Conservation (phyloP, 768 basidiomycete species). For the Lyophyllum shimeji region DNA sequence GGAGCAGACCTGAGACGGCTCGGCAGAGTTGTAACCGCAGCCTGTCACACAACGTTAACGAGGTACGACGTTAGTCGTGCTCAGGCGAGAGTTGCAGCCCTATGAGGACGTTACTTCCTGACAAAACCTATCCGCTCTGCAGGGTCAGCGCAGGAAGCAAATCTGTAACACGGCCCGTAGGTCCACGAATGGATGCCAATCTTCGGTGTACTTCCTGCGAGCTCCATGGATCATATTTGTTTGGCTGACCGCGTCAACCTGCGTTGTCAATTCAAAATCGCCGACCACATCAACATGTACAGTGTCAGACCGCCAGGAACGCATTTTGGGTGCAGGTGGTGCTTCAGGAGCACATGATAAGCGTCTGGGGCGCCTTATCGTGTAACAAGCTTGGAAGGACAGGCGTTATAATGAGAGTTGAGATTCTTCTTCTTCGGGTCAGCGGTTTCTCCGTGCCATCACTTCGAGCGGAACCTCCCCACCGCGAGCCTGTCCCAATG, state of each 20-base stretch:
- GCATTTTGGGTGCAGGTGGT: neutral
- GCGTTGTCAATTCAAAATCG: neutral
- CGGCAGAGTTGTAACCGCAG: too few relatives aligned
- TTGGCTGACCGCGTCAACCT: neutral
- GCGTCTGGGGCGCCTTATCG: neutral
- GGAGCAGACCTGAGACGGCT: too few relatives aligned
- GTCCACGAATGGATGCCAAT: too few relatives aligned
- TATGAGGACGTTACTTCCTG: too few relatives aligned
- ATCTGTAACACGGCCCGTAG: neutral
- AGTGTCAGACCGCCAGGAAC: too few relatives aligned
- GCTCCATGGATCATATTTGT: neutral
- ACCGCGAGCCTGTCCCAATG: constrained; percentile 2
- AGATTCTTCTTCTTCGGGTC: neutral
- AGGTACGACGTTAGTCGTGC: too few relatives aligned
- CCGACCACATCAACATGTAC: neutral
- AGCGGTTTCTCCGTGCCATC: neutral
- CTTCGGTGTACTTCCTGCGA: neutral
- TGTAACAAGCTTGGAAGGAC: neutral
- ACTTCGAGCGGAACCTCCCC: neutral
- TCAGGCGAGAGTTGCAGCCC: too few relatives aligned
- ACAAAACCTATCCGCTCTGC: neutral
- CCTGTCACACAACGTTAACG: too few relatives aligned
- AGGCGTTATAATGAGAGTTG: neutral
- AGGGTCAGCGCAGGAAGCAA: neutral
- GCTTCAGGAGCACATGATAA: constrained; percentile 3